phyloP scores from a whole-genome alignment of 2,329 filamentous ascomycete genomes.

The Colletotrichum kahawae region DNA sequence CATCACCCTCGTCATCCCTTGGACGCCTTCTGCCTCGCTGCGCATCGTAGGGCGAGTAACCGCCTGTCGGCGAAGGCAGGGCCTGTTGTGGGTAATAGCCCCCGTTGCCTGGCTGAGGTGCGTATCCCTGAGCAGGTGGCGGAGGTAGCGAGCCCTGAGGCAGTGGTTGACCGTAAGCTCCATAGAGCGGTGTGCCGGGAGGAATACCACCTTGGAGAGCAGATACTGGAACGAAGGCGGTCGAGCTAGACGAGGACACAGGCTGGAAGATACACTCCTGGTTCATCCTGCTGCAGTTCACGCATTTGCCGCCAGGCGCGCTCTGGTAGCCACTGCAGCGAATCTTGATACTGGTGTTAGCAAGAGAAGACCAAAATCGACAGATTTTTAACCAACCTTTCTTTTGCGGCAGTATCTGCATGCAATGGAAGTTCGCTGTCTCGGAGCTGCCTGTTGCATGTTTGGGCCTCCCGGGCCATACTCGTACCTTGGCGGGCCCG shows the following conservation, averaged over 20 bases:
- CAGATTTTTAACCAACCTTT: slow-evolving; percentile 48
- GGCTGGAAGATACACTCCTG: slow-evolving; percentile 68
- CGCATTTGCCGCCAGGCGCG: slow-evolving; percentile 63
- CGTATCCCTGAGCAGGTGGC: slow-evolving; percentile 13
- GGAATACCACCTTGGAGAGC: slow-evolving; percentile 63
- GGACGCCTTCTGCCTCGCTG: slow-evolving; percentile 38
- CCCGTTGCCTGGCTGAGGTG: slow-evolving; percentile 26
- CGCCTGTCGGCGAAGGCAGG: slow-evolving; percentile 49
- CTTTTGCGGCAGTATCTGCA: slow-evolving; percentile 66
- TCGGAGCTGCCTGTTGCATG: slow-evolving; percentile 57
- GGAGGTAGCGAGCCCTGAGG: slow-evolving; percentile 27
- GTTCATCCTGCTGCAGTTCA: slow-evolving; percentile 66
- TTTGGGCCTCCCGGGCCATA: slow-evolving; percentile 39
- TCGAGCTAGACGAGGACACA: slow-evolving; percentile 59
- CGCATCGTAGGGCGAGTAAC: slow-evolving; percentile 44
- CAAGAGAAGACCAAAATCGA: neutral
- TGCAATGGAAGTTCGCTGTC: slow-evolving; percentile 64
- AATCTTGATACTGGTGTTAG: slow-evolving; percentile 45
- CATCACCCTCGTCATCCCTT: slow-evolving; percentile 45
- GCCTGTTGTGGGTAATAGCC: slow-evolving; percentile 43
- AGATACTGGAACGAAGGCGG: slow-evolving; percentile 64
- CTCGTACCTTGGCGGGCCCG: slow-evolving; percentile 29
- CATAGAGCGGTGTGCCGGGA: slow-evolving; percentile 60
- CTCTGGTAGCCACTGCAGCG: slow-evolving; percentile 66
- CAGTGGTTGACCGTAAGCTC: slow-evolving; percentile 62